Evolutionary conservation across 257 asterid species (phyloP).

Genomic region (Solanum stenotomum): DNA sequence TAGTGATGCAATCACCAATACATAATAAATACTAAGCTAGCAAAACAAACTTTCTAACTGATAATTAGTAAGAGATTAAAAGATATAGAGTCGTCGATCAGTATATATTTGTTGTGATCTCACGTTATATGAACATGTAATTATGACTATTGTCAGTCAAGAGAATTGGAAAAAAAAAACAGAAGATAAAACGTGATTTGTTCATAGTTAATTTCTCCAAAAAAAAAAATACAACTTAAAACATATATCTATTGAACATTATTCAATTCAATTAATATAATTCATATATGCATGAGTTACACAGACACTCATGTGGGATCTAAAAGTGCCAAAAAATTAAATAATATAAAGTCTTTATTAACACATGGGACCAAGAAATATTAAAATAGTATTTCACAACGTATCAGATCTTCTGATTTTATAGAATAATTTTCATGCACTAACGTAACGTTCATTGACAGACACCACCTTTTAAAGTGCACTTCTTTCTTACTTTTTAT

Average conservation of each 20-base stretch:
- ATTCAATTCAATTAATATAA: neutral
- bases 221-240: neutral
- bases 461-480: neutral
- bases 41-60: neutral
- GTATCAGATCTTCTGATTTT: neutral
- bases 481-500: neutral
- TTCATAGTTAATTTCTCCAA: neutral
- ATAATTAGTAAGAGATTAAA: too few relatives aligned
- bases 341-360: neutral
- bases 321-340: neutral
- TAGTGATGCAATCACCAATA: neutral
- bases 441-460: neutral
- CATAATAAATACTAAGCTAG: neutral
- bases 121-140: neutral
- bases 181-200: neutral
- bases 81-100: neutral
- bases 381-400: neutral
- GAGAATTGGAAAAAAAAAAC: neutral
- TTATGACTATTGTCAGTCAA: neutral
- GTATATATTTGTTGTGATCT: neutral
- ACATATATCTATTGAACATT: neutral
- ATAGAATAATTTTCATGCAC: neutral
- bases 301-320: neutral
- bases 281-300: neutral
- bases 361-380: neutral